A percentile compares a stretch with the other conserved stretches of the same genome.
Conservation (phyloP, 164 flowering plant species). For the Vitis amurensis region DNA sequence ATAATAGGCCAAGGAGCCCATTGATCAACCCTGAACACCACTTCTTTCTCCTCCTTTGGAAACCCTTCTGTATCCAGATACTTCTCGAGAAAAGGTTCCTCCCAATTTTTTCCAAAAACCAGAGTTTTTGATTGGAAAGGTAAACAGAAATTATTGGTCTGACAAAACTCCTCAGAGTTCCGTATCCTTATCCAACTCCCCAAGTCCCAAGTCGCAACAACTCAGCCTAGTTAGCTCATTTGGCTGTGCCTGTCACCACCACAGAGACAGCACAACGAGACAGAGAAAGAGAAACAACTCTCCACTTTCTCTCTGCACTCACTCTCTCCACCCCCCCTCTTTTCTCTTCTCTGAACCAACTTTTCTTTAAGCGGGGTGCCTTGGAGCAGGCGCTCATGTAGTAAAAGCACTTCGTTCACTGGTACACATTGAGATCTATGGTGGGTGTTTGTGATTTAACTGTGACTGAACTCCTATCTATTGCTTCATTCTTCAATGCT, state of each 20-base stretch:
- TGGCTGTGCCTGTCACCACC: background rate
- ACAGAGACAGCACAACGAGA: background rate
- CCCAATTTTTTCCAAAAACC: no score
- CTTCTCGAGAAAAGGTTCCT: background rate
- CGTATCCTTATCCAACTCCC: slow-evolving; percentile 27
- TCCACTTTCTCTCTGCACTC: no score
- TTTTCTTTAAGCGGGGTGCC: slow-evolving; percentile 6
- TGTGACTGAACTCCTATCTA: slow-evolving; percentile 7
- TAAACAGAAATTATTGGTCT: slow-evolving; percentile 15
- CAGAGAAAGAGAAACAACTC: background rate
- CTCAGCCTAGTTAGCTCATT: slow-evolving; percentile 9
- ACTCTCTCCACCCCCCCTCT: background rate
- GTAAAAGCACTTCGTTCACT: slow-evolving; percentile 11
- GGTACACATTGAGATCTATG: slow-evolving; percentile 21
- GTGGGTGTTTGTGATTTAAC: slow-evolving; percentile 2
- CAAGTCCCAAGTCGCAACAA: background rate
- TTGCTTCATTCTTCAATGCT: slow-evolving; percentile 21
- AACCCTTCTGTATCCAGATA: background rate
- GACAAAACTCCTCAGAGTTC: slow-evolving; percentile 29
- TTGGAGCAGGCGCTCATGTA: slow-evolving; percentile 15
- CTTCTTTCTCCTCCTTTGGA: slow-evolving; percentile 1
- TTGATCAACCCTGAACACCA: background rate
- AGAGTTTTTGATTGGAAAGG: slow-evolving; percentile 17
- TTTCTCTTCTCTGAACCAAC: slow-evolving; percentile 7
- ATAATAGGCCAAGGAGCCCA: background rate